A percentile compares a stretch with the other conserved stretches of the same genome.
phyloP scores from a whole-genome alignment of 306 rosid species.

The Fragaria vesca region DNA sequence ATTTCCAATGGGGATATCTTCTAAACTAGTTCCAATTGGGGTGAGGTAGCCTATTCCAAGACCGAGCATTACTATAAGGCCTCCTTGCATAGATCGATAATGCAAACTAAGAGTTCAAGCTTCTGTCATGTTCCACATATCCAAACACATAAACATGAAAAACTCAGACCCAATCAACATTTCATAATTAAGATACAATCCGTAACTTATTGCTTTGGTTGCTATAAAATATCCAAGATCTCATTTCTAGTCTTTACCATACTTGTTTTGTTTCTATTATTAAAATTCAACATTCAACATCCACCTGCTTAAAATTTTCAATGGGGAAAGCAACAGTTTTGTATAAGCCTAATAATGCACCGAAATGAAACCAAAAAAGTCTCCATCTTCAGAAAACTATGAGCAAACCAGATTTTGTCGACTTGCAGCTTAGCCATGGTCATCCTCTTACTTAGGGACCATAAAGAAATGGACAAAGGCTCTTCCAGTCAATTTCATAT shows the following conservation, averaged over 20 bases:
- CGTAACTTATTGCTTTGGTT: neutral
- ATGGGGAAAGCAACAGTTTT: neutral
- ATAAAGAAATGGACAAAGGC: neutral
- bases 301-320: neutral
- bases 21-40: neutral
- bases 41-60: neutral
- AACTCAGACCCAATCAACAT: neutral
- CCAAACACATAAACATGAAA: neutral
- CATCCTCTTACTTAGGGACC: neutral
- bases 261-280: neutral
- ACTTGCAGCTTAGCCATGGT: neutral
- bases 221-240: neutral
- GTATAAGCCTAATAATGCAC: constrained; percentile 3
- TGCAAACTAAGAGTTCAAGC: neutral
- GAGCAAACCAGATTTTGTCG: neutral
- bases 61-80: neutral
- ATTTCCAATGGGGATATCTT: neutral
- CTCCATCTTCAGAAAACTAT: neutral
- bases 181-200: neutral
- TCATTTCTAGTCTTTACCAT: neutral
- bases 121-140: neutral
- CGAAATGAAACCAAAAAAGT: neutral
- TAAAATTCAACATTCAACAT: neutral
- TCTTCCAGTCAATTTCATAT: neutral
- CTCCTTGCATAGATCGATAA: neutral